A percentile compares a stretch with the other conserved stretches of the same genome.
Conservation (phyloP, 2,329 filamentous ascomycete genomes). For the Clonostachys chloroleuca region DNA sequence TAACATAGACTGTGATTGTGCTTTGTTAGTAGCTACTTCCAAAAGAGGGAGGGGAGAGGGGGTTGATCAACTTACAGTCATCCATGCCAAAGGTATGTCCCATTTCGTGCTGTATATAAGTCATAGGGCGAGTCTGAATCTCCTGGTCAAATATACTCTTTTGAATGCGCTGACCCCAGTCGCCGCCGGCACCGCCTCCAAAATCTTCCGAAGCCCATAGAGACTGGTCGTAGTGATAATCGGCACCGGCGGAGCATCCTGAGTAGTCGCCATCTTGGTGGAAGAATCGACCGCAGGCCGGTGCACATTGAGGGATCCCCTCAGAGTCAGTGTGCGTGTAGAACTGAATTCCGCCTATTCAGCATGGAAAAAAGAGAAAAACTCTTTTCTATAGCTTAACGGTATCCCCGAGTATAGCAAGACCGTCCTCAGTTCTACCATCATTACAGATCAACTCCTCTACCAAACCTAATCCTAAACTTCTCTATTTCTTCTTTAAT, state of each 20-base stretch:
- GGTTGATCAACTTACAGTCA: slow-evolving; percentile 17
- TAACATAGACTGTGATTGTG: not conserved
- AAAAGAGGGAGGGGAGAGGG: no score
- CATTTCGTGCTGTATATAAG: slow-evolving; percentile 41
- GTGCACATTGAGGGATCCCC: slow-evolving; percentile 33
- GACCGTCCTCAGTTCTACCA: no score
- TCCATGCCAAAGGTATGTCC: slow-evolving; percentile 37
- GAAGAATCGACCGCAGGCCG: slow-evolving; percentile 1
- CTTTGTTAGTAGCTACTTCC: no score
- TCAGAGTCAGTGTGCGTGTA: slow-evolving; percentile 32
- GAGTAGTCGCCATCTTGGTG: slow-evolving; percentile 2
- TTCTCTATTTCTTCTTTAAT: no score
- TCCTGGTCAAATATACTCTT: slow-evolving; percentile 34
- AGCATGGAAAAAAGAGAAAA: no score
- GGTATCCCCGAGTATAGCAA: no score
- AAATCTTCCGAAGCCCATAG: slow-evolving; percentile 43
- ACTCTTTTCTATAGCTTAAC: no score
- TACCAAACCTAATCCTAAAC: no score
- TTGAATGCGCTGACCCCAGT: slow-evolving; percentile 33
- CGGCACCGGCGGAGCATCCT: slow-evolving; percentile 3
- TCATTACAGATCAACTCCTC: no score
- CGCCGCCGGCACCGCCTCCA: slow-evolving; percentile 31
- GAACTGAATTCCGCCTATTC: slow-evolving; percentile 30
- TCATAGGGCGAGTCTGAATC: slow-evolving; percentile 27
- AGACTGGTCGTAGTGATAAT: slow-evolving; percentile 35